Evolutionary conservation across 257 asterid genomes (phyloP).

Genomic region (Forsythia suspensa): DNA sequence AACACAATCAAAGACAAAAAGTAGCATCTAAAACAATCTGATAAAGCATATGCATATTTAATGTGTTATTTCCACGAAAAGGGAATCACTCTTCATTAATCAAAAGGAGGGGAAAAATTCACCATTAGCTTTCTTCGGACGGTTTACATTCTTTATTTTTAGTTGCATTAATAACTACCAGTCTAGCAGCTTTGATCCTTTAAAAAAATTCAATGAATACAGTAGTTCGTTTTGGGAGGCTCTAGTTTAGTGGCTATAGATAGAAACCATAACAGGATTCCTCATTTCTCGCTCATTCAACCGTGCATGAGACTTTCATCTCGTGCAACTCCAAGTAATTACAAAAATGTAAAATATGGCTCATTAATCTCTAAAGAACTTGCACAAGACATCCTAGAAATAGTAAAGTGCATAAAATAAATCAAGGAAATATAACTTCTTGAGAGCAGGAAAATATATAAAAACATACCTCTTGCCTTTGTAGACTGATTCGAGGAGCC

Average conservation of each 20-base stretch:
- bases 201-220: too few species aligned
- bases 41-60: too few species aligned
- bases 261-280: neutral
- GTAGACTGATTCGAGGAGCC: slow-evolving; percentile 32
- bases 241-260: neutral
- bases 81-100: neutral
- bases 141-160: neutral
- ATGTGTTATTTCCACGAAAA: neutral
- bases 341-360: neutral
- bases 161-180: neutral
- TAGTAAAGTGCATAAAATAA: neutral
- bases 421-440: neutral
- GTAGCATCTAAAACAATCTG: neutral
- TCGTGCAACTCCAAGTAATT: neutral
- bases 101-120: neutral
- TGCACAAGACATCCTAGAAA: neutral
- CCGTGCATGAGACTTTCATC: neutral
- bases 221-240: neutral
- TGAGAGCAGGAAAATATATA: neutral
- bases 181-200: neutral
- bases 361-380: neutral
- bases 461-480: slow-evolving; percentile 50
- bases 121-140: neutral
- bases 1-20: neutral
- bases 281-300: neutral